phyloP scores from a whole-genome alignment of 2,329 filamentous ascomycete genomes.

The Curvularia spicifera region DNA sequence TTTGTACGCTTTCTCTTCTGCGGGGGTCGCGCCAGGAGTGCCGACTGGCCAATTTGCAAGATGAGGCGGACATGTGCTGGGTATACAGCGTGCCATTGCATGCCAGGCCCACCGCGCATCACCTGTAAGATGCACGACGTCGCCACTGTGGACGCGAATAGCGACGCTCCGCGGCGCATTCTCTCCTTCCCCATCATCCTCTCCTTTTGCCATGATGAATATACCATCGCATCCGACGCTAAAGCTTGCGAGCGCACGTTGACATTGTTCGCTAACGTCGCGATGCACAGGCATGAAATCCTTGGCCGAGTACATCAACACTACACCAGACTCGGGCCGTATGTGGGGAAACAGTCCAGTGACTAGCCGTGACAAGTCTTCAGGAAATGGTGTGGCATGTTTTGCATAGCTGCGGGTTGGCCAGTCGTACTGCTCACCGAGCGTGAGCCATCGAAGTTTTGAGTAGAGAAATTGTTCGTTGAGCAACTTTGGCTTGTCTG shows the following conservation, averaged over 20 bases:
- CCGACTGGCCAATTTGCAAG: conserved; percentile 74
- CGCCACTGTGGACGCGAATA: conserved; percentile 73
- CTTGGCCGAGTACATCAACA: conserved; percentile 89
- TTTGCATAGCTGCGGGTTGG: conserved; percentile 82
- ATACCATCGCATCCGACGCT: conserved; percentile 90
- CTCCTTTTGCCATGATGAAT: conserved; percentile 72
- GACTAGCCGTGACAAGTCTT: conserved; percentile 73
- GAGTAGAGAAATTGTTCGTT: conserved; percentile 75
- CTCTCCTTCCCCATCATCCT: conserved; percentile 43
- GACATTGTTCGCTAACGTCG: conserved; percentile 88
- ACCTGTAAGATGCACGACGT: conserved; percentile 86
- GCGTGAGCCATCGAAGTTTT: conserved; percentile 90
- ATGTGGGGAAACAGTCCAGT: conserved; percentile 78
- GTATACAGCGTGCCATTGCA: conserved; percentile 85
- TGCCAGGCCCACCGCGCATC: conserved; percentile 91
- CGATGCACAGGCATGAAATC: conserved; percentile 93
- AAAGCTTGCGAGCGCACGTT: conserved; percentile 81
- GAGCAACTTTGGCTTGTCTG: conserved; percentile 74
- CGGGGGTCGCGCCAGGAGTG: conserved; percentile 39
- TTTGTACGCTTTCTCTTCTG: conserved; percentile 45
- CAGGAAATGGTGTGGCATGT: conserved; percentile 73
- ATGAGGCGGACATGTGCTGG: conserved; percentile 77
- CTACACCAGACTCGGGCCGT: conserved; percentile 83
- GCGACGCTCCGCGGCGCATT: conserved; percentile 41
- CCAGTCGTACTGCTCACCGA: conserved; percentile 98